Evolutionary conservation across 2,329 filamentous ascomycete species (phyloP).

Genomic region (Arthroderma sp.): DNA sequence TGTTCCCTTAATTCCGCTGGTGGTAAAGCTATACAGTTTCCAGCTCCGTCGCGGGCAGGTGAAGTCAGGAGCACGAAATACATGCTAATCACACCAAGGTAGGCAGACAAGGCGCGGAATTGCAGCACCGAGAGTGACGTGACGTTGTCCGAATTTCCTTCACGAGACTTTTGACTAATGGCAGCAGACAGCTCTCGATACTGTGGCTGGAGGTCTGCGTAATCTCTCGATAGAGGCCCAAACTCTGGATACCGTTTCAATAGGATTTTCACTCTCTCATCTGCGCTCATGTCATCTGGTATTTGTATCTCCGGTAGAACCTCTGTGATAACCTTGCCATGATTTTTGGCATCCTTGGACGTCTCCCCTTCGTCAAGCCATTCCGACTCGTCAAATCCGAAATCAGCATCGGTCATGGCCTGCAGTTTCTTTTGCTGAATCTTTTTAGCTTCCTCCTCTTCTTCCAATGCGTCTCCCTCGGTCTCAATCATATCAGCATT

Average conservation of each 20-base stretch:
- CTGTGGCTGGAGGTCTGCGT: constrained; percentile 53
- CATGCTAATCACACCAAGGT: constrained; percentile 75
- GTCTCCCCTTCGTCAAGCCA: constrained; percentile 55
- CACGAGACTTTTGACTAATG: constrained; percentile 41
- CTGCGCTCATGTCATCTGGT: constrained; percentile 61
- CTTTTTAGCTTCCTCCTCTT: constrained; percentile 79
- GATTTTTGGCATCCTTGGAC: constrained; percentile 37
- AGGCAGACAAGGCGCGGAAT: constrained; percentile 69
- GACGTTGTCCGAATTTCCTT: constrained; percentile 27
- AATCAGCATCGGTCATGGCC: constrained; percentile 82
- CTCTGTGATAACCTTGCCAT: constrained; percentile 59
- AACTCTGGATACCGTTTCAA: constrained; percentile 83
- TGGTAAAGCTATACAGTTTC: constrained; percentile 49
- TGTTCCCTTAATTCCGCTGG: constrained; percentile 78
- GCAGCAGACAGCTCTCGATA: constrained; percentile 49
- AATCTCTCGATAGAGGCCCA: constrained; percentile 70
- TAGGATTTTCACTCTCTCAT: constrained; percentile 64
- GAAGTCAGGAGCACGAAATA: constrained; percentile 93
- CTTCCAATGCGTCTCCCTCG: constrained; percentile 66
- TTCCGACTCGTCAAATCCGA: constrained; percentile 80
- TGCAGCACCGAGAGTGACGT: constrained; percentile 51
- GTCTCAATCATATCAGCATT: constrained; percentile 66
- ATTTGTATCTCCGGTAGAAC: constrained; percentile 75
- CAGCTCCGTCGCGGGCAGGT: constrained; percentile 49
- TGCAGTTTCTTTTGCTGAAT: constrained; percentile 84